Conservation (phyloP, 805 yeast species). For the Lipomyces orientalis region DNA sequence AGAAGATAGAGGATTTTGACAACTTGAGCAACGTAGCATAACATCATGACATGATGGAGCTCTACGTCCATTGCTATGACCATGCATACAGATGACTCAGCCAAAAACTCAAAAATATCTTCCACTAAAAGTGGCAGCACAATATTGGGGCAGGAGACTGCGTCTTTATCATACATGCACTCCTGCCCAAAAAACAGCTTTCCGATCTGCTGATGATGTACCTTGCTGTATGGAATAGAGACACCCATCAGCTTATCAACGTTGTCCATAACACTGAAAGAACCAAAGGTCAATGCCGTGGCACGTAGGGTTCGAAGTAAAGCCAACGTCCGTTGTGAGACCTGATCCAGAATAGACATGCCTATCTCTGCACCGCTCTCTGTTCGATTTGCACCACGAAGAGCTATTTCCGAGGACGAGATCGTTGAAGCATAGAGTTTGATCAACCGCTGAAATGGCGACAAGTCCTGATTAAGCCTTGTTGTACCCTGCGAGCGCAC, state of each 20-base stretch:
- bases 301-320: constrained; percentile 60
- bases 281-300: constrained; percentile 43
- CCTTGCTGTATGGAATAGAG: constrained; percentile 3
- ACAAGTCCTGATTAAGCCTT: neutral
- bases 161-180: constrained; percentile 36
- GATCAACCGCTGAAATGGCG: constrained; percentile 9
- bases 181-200: constrained; percentile 35
- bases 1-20: constrained; percentile 52
- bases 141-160: constrained; percentile 34
- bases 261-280: constrained; percentile 29
- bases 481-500: constrained; percentile 19
- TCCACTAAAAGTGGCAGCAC: constrained; percentile 38
- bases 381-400: constrained; percentile 32
- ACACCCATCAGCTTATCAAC: constrained; percentile 4
- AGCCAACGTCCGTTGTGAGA: constrained; percentile 66
- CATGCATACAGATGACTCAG: constrained; percentile 50
- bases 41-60: constrained; percentile 55
- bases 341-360: constrained; percentile 58
- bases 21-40: constrained; percentile 60
- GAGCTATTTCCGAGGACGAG: constrained; percentile 32
- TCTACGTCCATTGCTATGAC: constrained; percentile 52
- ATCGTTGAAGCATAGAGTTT: constrained; percentile 26
- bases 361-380: constrained; percentile 38
- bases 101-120: constrained; percentile 46
- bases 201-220: constrained; percentile 28